Base-by-base conservation (phyloP, 257 asterid species). In the Verbascum thapsus region DNA sequence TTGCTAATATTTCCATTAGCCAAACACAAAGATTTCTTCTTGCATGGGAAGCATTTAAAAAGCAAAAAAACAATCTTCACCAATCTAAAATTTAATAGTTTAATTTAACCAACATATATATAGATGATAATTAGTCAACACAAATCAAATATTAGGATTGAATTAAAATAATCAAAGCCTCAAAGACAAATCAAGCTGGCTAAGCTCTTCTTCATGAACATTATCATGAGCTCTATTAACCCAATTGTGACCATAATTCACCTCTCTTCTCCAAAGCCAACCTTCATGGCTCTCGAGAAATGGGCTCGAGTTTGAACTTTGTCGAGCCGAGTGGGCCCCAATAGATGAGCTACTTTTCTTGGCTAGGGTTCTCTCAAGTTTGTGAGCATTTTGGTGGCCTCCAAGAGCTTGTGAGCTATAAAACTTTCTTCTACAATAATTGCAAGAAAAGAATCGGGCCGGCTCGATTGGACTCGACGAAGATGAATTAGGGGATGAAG, bases 381-480 rank as follows among this genome's bases (percentile, higher is more conserved):
- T 90, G 68, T 90, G 97, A 3, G 97, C 97, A 51, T 90, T 90
- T 47, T 90, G 97, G 69, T 90, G 97, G 3, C 97, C 97, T 15
- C 96, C 96, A 3, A 90, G 83, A 0, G 97, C 97, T 57, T 87
- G 97, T 9, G 97, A 90, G 19, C 97, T 90, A 58, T 83, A 85
- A 62, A 90, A 90, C 58, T 83, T 87, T 18, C 91, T 76, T 32
- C 84, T 58, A 75, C 97, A 90, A 71, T 78, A 90, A 61, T 81
- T 85, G 85, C 97, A 90, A 6, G 95, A 75, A 37, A 90, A 90
- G 6, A 90, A 26, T 26, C 32, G 32, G 32, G 32, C 32, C 22
- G 67, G 45, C 66, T 37, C 61, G 9, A 47, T 11, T 18, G 58
- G 69, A 51, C 19, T 17, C 7, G 52, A 58, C 2, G 41, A 37